Conservation (phyloP, 2,329 filamentous ascomycete species). For the Fusarium foetens region DNA sequence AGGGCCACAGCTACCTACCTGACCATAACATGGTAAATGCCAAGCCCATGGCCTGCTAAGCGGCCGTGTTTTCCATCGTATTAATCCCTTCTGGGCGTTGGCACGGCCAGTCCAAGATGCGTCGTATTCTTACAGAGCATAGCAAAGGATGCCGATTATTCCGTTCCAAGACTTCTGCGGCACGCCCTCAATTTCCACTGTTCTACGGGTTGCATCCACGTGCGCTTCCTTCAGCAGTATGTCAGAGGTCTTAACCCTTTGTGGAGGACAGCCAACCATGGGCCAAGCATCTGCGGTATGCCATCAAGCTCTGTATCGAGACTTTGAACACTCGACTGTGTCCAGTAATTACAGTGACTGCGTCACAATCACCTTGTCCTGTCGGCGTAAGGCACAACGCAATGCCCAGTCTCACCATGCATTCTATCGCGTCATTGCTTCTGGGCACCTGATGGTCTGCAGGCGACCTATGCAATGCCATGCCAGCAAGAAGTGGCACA, state of each 20-base stretch:
- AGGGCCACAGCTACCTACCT: conserved; percentile 8
- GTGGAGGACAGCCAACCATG: conserved; percentile 33
- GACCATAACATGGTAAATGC: conserved; percentile 24
- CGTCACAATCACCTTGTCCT: conserved; percentile 28
- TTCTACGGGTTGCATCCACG: conserved; percentile 40
- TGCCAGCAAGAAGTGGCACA: conserved; percentile 41
- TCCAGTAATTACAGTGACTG: conserved; percentile 20
- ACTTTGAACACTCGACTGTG: conserved; percentile 23
- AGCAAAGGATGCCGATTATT: conserved; percentile 41
- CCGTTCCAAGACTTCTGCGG: conserved; percentile 45
- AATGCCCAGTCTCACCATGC: conserved; percentile 42
- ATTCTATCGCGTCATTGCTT: conserved; percentile 43
- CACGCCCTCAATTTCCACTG: conserved; percentile 45
- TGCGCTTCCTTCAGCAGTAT: conserved; percentile 33
- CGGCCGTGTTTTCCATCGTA: conserved; percentile 22
- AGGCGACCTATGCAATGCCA: conserved; percentile 42
- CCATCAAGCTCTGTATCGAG: conserved; percentile 27
- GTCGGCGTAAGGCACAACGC: conserved; percentile 37
- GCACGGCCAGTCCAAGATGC: conserved; percentile 28
- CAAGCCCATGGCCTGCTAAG: conserved; percentile 34
- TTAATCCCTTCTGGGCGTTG: conserved; percentile 38
- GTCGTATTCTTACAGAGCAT: conserved; percentile 29
- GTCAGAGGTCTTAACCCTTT: conserved; percentile 38
- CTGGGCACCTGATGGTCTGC: conserved; percentile 44
- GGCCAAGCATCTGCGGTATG: conserved; percentile 31